These are phyloP conservation scores for Tricholoma hemisulphureum DNA, from an alignment of 768 basidiomycete species.

Conservation along the genomic window DNA sequence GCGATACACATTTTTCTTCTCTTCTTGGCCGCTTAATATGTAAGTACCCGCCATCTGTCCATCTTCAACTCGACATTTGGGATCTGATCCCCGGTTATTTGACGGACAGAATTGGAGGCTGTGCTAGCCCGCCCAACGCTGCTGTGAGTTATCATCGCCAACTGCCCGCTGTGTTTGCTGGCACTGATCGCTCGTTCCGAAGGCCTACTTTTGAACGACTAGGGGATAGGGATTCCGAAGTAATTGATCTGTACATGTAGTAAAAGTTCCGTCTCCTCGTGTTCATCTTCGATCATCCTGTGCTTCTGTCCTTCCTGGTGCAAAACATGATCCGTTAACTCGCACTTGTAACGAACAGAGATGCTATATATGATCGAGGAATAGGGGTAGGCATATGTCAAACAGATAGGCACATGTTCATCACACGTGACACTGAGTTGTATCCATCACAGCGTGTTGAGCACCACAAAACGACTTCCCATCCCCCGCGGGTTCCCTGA, in stretches of 20 bases:
- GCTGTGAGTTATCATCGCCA: conserved; percentile 47
- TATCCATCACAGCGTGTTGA: conserved; percentile 20
- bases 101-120: conserved; percentile 54
- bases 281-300: background rate
- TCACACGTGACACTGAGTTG: conserved; percentile 27
- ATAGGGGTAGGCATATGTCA: background rate
- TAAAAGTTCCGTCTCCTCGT: background rate
- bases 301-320: background rate
- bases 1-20: conserved; percentile 73
- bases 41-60: conserved; percentile 33
- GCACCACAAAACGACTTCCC: conserved; percentile 15
- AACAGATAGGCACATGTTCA: conserved; percentile 6
- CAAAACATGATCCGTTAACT: background rate
- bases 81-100: background rate
- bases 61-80: background rate
- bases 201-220: conserved; percentile 29
- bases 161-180: background rate
- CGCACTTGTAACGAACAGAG: conserved; percentile 1
- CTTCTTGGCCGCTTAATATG: conserved; percentile 75
- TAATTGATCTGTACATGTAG: background rate
- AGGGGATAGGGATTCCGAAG: too few species aligned
- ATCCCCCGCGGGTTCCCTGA: conserved; percentile 8
- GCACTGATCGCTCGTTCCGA: background rate
- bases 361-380: too few species aligned
- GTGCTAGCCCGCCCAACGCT: conserved; percentile 70